Base-by-base conservation (phyloP, 2,329 filamentous ascomycete genomes). In the Pochonia chlamydosporia region DNA sequence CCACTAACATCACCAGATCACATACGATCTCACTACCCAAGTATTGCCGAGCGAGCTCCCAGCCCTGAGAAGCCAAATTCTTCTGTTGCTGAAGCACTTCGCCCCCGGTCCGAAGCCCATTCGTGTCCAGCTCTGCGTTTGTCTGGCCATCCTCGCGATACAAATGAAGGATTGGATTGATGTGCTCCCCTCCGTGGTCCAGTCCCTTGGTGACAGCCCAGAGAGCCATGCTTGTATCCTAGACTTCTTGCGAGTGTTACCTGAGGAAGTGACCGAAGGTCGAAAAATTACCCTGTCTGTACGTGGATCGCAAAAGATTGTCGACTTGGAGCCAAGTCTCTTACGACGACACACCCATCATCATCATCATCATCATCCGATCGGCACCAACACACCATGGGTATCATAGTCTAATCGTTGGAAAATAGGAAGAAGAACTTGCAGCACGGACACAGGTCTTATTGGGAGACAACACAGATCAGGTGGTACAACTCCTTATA, bases 231-330 rank as follows among this genome's bases (percentile, higher is more conserved):
- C 90, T 55, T 93, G 87, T 66, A 87, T 97, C 60, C 77, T 99
- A 62, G 93, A 99, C 68, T 99, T 99, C 68, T 78, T 99, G 56
- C 90, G 89, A 68, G 91, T 99, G 60, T 83, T 99, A 56, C 93
- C 93, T 48, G 93, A 99, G 76, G 93, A 99, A 79, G 93, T 99
- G 63, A 97, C 89, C 59, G 92, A 99, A 78, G 93, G 93, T 73
- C 89, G 93, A 72, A 99, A 97, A 76, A 96, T 99, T 79, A 96
- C 90, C 78, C 80, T 99, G 73, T 91, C 89, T 82, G 91, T 96
- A 93, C 75, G 89, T 92, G 79, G 83, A 85, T 74, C 75, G 74
- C 74, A 67, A 58, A 71, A 61, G n/a, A n/a, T 64, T 64, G 71
- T 67, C 73, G 70, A 67, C 70, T 60, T 59, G 59, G 52, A 58